Evolutionary conservation across 2,329 filamentous ascomycete genomes (phyloP).

Genomic region (Mycocentrospora acerina): DNA sequence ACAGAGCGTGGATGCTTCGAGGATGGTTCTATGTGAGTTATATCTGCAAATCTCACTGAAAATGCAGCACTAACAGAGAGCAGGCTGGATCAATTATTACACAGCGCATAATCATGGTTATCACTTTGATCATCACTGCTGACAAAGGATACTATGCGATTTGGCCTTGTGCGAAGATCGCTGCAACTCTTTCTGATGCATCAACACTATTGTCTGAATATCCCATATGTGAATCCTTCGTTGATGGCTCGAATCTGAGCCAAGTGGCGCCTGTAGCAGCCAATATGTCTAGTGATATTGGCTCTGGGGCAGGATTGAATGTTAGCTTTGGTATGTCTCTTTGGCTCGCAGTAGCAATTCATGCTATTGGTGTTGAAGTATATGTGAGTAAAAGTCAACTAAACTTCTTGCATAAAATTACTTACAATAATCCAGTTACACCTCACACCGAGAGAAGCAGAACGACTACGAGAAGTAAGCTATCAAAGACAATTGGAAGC

Average conservation of each 20-base stretch:
- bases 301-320: conserved; percentile 49
- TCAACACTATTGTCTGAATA: conserved; percentile 34
- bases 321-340: conserved; percentile 54
- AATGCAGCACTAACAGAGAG: conserved; percentile 3
- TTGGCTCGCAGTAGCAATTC: conserved; percentile 57
- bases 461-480: conserved; percentile 57
- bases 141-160: conserved; percentile 37
- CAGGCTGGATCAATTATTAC: conserved; percentile 56
- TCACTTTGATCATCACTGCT: conserved; percentile 46
- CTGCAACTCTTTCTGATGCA: conserved; percentile 34
- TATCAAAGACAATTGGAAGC: conserved; percentile 59
- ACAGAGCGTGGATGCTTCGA: conserved; percentile 35
- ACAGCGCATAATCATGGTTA: conserved; percentile 51
- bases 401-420: too few relatives aligned
- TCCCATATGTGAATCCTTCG: conserved; percentile 49
- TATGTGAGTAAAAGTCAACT: conserved; percentile 54
- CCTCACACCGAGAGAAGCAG: conserved; percentile 54
- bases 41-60: background rate
- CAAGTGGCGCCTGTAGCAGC: conserved; percentile 25
- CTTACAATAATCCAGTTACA: conserved; percentile 16
- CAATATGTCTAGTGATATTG: conserved; percentile 18
- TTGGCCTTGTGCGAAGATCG: conserved; percentile 54
- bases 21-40: conserved; percentile 32
- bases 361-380: conserved; percentile 43
- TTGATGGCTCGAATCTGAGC: conserved; percentile 32